A percentile compares a stretch with the other conserved stretches of the same genome.
Evolutionary conservation across 2,329 filamentous ascomycete genomes (phyloP).

Genomic region (Dothistroma septosporum): DNA sequence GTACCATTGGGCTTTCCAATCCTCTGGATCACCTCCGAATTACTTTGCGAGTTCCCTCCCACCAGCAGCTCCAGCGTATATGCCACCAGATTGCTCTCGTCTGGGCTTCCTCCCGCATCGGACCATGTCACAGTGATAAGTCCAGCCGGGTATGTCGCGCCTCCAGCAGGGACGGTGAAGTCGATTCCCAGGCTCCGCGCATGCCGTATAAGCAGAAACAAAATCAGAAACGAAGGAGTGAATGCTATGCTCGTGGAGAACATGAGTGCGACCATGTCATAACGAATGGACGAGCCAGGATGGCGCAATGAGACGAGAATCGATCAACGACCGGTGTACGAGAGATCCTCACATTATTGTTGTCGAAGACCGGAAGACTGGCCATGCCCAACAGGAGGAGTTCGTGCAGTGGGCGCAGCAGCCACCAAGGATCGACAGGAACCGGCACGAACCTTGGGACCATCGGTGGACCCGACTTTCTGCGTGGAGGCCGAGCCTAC

Average conservation of each 20-base stretch:
- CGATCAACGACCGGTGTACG: not conserved
- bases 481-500: no score
- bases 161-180: constrained; percentile 18
- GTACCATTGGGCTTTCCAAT: constrained; percentile 13
- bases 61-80: constrained; percentile 19
- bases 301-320: not conserved
- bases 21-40: constrained; percentile 19
- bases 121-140: constrained; percentile 18
- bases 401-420: not conserved
- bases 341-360: constrained; percentile 1
- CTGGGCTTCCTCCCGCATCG: constrained; percentile 19
- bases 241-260: constrained; percentile 8
- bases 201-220: constrained; percentile 13
- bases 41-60: constrained; percentile 19
- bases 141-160: constrained; percentile 19
- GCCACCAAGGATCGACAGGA: constrained; percentile 3
- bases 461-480: no score
- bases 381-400: not conserved
- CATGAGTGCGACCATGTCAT: constrained; percentile 8
- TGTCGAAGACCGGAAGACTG: not conserved
- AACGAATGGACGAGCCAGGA: constrained; percentile 1
- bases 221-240: constrained; percentile 14
- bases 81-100: constrained; percentile 15
- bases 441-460: no score
- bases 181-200: constrained; percentile 15